A percentile compares a stretch with the other conserved stretches of the same genome.
Conservation (phyloP, 495 filamentous ascomycete genomes). For the Choiromyces venosus region DNA sequence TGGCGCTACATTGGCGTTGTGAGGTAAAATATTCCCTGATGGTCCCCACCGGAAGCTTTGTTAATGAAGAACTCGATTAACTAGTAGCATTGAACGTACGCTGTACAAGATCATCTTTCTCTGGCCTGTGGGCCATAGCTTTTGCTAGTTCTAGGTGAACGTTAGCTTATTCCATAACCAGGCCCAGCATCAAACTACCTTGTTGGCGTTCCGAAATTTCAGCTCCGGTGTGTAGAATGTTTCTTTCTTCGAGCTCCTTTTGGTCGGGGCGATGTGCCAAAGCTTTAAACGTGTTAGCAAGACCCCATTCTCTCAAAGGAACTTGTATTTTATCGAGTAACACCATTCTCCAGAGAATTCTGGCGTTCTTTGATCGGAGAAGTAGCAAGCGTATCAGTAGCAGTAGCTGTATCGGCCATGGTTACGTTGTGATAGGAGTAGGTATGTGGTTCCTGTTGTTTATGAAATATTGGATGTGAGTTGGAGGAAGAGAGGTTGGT, state of each 20-base stretch:
- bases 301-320: background rate
- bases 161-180: background rate
- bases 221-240: conserved; percentile 37
- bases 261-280: conserved; percentile 35
- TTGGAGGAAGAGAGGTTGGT: background rate
- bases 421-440: background rate
- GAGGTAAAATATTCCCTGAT: conserved; percentile 40
- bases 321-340: background rate
- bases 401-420: conserved; percentile 3
- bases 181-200: conserved; percentile 23
- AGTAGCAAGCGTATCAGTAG: conserved; percentile 30
- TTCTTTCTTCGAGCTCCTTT: conserved; percentile 40
- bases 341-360: conserved; percentile 37
- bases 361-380: conserved; percentile 40
- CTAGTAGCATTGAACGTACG: conserved; percentile 19
- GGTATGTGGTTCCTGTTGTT: background rate
- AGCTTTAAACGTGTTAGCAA: conserved; percentile 26
- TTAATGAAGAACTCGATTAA: conserved; percentile 5
- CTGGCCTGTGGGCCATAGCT: conserved; percentile 37
- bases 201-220: conserved; percentile 36
- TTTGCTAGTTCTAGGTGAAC: conserved; percentile 35
- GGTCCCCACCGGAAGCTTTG: background rate
- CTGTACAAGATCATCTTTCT: conserved; percentile 40
- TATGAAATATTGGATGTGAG: background rate
- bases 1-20: conserved; percentile 35